phyloP scores from a whole-genome alignment of 169 alveolate species.

The Cryptosporidium xiaoi region DNA sequence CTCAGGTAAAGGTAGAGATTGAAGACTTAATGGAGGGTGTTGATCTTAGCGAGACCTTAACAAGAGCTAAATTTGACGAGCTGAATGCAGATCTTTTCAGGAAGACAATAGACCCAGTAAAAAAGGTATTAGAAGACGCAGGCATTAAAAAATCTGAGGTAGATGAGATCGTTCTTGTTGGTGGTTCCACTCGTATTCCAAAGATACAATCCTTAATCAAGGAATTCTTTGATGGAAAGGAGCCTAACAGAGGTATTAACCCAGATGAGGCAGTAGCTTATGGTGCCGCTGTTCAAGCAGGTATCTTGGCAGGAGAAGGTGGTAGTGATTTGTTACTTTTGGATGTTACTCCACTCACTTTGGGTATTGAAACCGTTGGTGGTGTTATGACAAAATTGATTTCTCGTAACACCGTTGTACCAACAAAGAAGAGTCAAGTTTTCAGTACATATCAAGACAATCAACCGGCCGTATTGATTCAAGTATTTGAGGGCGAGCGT shows the following conservation, averaged over 20 bases:
- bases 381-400: slow-evolving; percentile 96
- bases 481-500: slow-evolving; percentile 96
- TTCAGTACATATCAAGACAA: slow-evolving; percentile 96
- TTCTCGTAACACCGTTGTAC: slow-evolving; percentile 94
- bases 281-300: slow-evolving; percentile 98
- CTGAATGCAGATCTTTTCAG: slow-evolving; percentile 88
- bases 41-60: slow-evolving; percentile 89
- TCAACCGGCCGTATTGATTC: slow-evolving; percentile 94
- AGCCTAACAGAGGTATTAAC: slow-evolving; percentile 92
- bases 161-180: slow-evolving; percentile 96
- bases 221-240: slow-evolving; percentile 93
- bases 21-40: slow-evolving; percentile 89
- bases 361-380: slow-evolving; percentile 96
- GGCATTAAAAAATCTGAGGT: slow-evolving; percentile 89
- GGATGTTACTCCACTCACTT: slow-evolving; percentile 95
- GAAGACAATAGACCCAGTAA: slow-evolving; percentile 89
- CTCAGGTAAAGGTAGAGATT: slow-evolving; percentile 87
- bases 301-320: slow-evolving; percentile 91
- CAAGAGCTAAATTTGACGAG: slow-evolving; percentile 95
- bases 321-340: slow-evolving; percentile 90
- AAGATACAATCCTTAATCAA: slow-evolving; percentile 91
- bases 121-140: slow-evolving; percentile 90
- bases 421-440: slow-evolving; percentile 94
- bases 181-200: slow-evolving; percentile 96
- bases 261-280: slow-evolving; percentile 97